Evolutionary conservation across 805 yeast genomes (phyloP).

Genomic region (Torulaspora indica): DNA sequence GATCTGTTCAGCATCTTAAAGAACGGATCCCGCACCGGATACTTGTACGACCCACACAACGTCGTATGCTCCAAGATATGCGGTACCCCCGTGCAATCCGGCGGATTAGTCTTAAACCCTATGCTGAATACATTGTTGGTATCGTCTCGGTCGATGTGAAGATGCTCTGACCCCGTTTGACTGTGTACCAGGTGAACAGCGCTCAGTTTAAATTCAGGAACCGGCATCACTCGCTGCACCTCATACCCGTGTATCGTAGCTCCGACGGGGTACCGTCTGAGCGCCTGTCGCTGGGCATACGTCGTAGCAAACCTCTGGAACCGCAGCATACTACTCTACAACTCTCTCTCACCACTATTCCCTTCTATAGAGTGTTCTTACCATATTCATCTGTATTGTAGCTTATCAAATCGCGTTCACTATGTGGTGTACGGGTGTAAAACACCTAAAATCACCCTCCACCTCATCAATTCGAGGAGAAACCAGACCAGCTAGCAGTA

Average conservation of each 20-base stretch:
- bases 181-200: constrained; percentile 71
- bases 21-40: constrained; percentile 94
- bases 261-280: constrained; percentile 60
- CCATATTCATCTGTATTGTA: too few species aligned
- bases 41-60: constrained; percentile 84
- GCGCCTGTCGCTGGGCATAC: constrained; percentile 33
- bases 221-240: constrained; percentile 56
- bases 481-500: too few species aligned
- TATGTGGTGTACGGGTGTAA: constrained; percentile 1
- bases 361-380: neutral
- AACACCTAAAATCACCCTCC: neutral
- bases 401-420: neutral
- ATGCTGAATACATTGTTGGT: constrained; percentile 82
- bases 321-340: constrained; percentile 21
- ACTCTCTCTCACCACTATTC: neutral
- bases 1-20: constrained; percentile 95
- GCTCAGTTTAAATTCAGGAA: constrained; percentile 76
- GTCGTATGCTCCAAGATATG: constrained; percentile 96
- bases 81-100: constrained; percentile 91
- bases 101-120: constrained; percentile 91
- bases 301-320: constrained; percentile 27
- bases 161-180: constrained; percentile 69
- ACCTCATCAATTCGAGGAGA: too few species aligned
- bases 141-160: constrained; percentile 82
- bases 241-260: constrained; percentile 60